Conservation (phyloP, 108 stramenopile species). For the Nannochloropsis granulata region DNA sequence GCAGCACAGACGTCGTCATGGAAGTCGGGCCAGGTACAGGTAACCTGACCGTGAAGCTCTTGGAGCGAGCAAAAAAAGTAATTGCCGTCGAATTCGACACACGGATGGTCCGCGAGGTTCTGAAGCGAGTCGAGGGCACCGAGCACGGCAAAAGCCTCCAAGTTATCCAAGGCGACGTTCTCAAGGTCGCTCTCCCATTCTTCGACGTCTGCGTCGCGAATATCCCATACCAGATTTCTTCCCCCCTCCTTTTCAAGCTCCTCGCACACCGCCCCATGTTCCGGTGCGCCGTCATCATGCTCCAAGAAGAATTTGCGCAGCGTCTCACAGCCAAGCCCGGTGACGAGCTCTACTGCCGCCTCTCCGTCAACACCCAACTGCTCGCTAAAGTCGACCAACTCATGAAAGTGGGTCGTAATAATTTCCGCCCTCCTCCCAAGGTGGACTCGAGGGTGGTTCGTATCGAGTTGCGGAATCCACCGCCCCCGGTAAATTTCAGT, state of each 20-base stretch:
- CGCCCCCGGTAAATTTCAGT: conserved; percentile 88
- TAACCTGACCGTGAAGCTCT: conserved; percentile 90
- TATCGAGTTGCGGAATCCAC: conserved; percentile 85
- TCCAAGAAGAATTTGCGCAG: conserved; percentile 93
- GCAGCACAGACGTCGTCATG: conserved; percentile 64
- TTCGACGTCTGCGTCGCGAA: conserved; percentile 97
- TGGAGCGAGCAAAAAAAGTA: conserved; percentile 69
- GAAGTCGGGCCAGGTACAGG: conserved; percentile 91
- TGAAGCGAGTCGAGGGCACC: conserved; percentile 90
- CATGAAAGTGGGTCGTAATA: conserved; percentile 79
- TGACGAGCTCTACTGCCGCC: conserved; percentile 84
- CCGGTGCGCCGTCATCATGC: conserved; percentile 98
- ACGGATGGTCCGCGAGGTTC: conserved; percentile 92
- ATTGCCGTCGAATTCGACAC: conserved; percentile 90
- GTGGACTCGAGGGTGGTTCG: conserved; percentile 53
- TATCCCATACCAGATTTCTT: conserved; percentile 88
- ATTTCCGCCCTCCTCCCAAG: conserved; percentile 94
- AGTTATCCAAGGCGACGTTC: conserved; percentile 89
- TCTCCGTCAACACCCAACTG: conserved; percentile 93
- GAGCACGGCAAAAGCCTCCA: conserved; percentile 52
- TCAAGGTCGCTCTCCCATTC: conserved; percentile 84
- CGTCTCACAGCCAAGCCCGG: conserved; percentile 80
- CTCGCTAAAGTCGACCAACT: conserved; percentile 93
- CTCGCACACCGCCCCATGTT: conserved; percentile 83
- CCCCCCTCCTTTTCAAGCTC: conserved; percentile 85